Evolutionary conservation across 305 asterid genomes (phyloP).

Genomic region (Stenogyne calaminthoides): DNA sequence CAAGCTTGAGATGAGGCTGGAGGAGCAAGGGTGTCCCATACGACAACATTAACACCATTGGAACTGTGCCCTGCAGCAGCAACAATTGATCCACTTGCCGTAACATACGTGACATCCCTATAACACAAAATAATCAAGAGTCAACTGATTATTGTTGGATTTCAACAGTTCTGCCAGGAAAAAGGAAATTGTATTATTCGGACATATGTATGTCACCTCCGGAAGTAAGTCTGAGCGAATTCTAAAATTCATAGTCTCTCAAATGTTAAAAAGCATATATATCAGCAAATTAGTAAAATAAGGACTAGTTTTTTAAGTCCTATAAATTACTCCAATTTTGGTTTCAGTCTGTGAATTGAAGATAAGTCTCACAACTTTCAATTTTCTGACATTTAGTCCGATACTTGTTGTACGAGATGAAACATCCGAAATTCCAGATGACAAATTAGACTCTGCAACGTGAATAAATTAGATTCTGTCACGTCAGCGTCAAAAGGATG

Average conservation of each 20-base stretch:
- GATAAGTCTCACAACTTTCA: too few species aligned
- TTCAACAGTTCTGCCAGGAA: constrained; percentile 6
- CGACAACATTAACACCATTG: constrained; percentile 85
- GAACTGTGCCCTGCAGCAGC: constrained; percentile 98
- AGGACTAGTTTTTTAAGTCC: neutral
- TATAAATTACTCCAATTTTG: neutral
- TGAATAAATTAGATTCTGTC: neutral
- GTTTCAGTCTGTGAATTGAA: neutral
- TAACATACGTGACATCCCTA: constrained; percentile 94
- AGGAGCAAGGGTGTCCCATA: constrained; percentile 99
- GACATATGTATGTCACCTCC: constrained; percentile 1
- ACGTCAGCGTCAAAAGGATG: neutral
- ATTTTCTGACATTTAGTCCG: neutral
- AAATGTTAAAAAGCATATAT: constrained; percentile 16
- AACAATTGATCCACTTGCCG: constrained; percentile 92
- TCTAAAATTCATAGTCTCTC: too few species aligned
- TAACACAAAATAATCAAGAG: constrained; percentile 29
- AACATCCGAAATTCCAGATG: neutral
- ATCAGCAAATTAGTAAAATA: constrained; percentile 24
- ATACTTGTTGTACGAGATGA: neutral
- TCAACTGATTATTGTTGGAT: neutral
- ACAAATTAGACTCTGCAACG: neutral
- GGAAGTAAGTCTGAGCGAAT: constrained; percentile 21
- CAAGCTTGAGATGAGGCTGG: constrained; percentile 91
- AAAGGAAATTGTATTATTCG: neutral